These are phyloP conservation scores for Verticillium klebahnii DNA, from an alignment of 2,329 filamentous ascomycete genomes.

Conservation along the genomic window DNA sequence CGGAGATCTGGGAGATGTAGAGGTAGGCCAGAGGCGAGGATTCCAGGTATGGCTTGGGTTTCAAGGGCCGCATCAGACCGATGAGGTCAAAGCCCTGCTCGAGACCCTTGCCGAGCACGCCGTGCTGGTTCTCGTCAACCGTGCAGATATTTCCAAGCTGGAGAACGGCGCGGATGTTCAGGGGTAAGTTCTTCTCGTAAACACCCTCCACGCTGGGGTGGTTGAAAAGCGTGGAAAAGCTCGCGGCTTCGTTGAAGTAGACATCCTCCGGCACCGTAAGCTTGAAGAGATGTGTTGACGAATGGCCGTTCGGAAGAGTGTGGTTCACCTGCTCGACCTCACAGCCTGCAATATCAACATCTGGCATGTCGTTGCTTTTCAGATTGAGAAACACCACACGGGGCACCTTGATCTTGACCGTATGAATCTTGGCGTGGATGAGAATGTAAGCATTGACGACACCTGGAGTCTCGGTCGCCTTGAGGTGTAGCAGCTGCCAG, in stretches of 20 bases:
- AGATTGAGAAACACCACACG: slow-evolving; percentile 89
- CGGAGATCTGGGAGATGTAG: slow-evolving; percentile 87
- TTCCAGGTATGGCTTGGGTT: slow-evolving; percentile 67
- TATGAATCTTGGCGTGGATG: slow-evolving; percentile 89
- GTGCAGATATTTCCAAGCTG: slow-evolving; percentile 88
- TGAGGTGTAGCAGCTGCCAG: slow-evolving; percentile 91
- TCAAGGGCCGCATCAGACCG: slow-evolving; percentile 63
- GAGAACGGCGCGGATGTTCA: slow-evolving; percentile 81
- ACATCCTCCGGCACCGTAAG: slow-evolving; percentile 83
- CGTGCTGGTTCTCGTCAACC: slow-evolving; percentile 85
- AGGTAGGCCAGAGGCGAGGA: slow-evolving; percentile 74
- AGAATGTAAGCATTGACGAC: slow-evolving; percentile 85
- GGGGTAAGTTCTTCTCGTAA: slow-evolving; percentile 88
- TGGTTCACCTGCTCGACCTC: slow-evolving; percentile 90
- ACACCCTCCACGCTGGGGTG: slow-evolving; percentile 95
- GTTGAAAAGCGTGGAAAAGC: slow-evolving; percentile 78
- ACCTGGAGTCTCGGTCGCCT: slow-evolving; percentile 76
- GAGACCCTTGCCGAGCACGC: slow-evolving; percentile 85
- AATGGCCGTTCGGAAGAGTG: slow-evolving; percentile 90
- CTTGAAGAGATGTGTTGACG: slow-evolving; percentile 91
- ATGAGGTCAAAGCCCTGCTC: slow-evolving; percentile 90
- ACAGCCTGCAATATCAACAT: slow-evolving; percentile 82
- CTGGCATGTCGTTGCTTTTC: slow-evolving; percentile 79
- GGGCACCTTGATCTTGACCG: slow-evolving; percentile 82
- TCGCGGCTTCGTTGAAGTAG: slow-evolving; percentile 80